Conservation (phyloP, 2,329 filamentous ascomycete species). For the Elsinoe perseae region DNA sequence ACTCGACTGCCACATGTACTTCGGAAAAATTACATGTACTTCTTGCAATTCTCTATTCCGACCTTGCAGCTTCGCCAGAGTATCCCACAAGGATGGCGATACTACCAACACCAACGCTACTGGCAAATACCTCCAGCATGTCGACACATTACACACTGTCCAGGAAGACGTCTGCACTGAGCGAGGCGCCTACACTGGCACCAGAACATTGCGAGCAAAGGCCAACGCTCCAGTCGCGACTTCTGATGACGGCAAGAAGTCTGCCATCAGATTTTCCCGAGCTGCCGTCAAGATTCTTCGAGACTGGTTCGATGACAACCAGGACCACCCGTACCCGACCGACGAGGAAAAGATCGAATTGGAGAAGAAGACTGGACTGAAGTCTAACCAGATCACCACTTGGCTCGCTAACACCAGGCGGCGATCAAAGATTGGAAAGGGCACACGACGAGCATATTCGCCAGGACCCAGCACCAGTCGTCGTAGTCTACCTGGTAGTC, state of each 20-base stretch:
- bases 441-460: constrained; percentile 32
- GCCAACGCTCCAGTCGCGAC: constrained; percentile 19
- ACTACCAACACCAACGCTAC: constrained; percentile 20
- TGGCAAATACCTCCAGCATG: constrained; percentile 26
- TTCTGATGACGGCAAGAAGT: constrained; percentile 42
- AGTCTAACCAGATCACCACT: constrained; percentile 76
- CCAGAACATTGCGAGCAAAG: constrained; percentile 28
- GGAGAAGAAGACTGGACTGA: constrained; percentile 70
- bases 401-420: constrained; percentile 88
- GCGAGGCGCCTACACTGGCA: constrained; percentile 30
- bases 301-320: constrained; percentile 74
- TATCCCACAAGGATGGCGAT: constrained; percentile 25
- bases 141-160: constrained; percentile 43
- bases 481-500: constrained; percentile 54
- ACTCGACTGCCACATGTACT: constrained; percentile 40
- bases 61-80: constrained; percentile 40
- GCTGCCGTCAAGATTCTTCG: constrained; percentile 74
- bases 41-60: constrained; percentile 43
- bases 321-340: constrained; percentile 76
- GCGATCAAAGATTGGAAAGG: constrained; percentile 66
- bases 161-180: constrained; percentile 34
- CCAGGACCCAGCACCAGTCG: constrained; percentile 20
- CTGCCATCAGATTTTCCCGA: constrained; percentile 68
- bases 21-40: constrained; percentile 36
- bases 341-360: constrained; percentile 79